Conservation (phyloP, 176 grass and related monocot species). For the Rhynchospora breviuscula region DNA sequence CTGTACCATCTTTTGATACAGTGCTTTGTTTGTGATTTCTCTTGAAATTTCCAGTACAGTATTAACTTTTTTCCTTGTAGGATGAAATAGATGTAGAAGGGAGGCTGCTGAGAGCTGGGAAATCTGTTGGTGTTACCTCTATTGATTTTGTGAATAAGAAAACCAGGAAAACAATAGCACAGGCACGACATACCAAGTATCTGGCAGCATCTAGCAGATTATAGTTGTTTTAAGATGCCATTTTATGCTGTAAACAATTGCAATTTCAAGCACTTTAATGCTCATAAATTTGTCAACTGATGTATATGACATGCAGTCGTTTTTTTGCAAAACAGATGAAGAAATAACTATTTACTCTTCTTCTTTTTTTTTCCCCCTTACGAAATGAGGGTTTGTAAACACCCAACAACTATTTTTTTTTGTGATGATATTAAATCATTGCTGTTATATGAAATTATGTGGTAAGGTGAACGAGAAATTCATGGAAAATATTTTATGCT, state of each 20-base stretch:
- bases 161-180: conserved; percentile 71
- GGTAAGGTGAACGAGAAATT: neutral
- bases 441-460: neutral
- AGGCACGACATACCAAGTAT: conserved; percentile 80
- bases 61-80: conserved; percentile 26
- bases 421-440: neutral
- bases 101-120: conserved; percentile 59
- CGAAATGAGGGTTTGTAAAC: neutral
- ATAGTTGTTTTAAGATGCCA: conserved; percentile 30
- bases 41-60: neutral
- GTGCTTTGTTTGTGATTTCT: neutral
- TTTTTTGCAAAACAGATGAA: neutral
- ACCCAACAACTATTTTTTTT: neutral
- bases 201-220: conserved; percentile 77
- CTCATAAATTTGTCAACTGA: neutral
- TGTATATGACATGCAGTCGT: neutral
- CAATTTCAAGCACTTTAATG: neutral
- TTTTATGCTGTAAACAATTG: neutral
- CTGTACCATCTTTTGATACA: neutral
- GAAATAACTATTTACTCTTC: neutral
- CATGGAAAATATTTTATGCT: neutral
- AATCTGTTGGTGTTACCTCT: conserved; percentile 49
- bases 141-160: conserved; percentile 79
- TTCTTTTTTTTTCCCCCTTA: neutral
- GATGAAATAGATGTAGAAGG: conserved; percentile 89